Evolutionary conservation across 2,329 filamentous ascomycete genomes (phyloP).

Genomic region (Phialophora tarda): DNA sequence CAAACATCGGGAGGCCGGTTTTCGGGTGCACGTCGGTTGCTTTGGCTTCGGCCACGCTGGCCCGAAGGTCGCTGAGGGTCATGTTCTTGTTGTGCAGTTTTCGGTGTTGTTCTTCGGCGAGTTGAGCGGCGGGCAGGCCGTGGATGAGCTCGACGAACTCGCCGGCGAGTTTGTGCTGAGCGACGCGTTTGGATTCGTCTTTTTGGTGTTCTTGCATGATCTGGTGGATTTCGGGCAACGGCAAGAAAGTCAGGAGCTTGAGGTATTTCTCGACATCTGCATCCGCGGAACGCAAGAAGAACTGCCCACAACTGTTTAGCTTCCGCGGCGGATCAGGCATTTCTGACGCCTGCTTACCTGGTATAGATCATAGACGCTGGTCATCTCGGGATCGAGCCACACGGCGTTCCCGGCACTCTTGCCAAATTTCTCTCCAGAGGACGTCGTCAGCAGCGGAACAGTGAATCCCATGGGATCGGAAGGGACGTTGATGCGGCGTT

Average conservation of each 20-base stretch:
- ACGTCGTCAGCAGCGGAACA: slow-evolving; percentile 84
- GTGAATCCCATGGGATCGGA: slow-evolving; percentile 79
- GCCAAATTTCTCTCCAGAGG: slow-evolving; percentile 86
- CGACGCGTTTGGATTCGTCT: slow-evolving; percentile 73
- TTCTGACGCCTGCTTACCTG: slow-evolving; percentile 53
- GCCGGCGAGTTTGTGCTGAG: slow-evolving; percentile 81
- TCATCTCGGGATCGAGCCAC: slow-evolving; percentile 86
- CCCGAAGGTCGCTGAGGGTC: slow-evolving; percentile 38
- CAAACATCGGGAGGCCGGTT: slow-evolving; percentile 18
- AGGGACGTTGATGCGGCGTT: slow-evolving; percentile 39
- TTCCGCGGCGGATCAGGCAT: background rate
- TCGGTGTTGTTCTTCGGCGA: slow-evolving; percentile 64
- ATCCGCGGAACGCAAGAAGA: slow-evolving; percentile 83
- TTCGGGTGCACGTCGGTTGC: slow-evolving; percentile 12
- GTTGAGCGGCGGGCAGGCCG: slow-evolving; percentile 67
- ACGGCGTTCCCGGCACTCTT: slow-evolving; percentile 94
- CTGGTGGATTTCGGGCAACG: slow-evolving; percentile 68
- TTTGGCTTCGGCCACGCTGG: slow-evolving; percentile 21
- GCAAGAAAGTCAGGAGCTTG: slow-evolving; percentile 88
- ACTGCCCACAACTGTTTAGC: slow-evolving; percentile 55
- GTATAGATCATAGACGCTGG: slow-evolving; percentile 83
- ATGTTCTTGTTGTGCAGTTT: slow-evolving; percentile 49
- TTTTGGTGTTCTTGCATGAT: slow-evolving; percentile 71
- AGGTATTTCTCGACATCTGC: slow-evolving; percentile 80
- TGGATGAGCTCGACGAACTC: slow-evolving; percentile 85